A percentile compares a stretch with the other conserved stretches of the same genome.
Evolutionary conservation across 2,329 filamentous ascomycete species (phyloP).

Genomic region (Alternaria sp.): DNA sequence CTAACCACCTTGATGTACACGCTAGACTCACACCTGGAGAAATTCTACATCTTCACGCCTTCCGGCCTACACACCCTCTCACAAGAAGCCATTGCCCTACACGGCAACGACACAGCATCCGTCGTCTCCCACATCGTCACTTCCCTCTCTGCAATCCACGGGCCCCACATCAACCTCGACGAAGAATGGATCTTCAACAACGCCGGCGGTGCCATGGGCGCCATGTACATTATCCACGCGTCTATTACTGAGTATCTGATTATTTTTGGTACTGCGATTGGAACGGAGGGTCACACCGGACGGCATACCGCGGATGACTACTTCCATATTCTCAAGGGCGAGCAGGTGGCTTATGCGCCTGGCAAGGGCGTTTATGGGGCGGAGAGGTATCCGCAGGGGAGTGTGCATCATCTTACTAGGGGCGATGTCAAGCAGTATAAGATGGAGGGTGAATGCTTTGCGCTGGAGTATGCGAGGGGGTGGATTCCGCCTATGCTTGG

Average conservation of each 20-base stretch:
- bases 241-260: constrained; percentile 73
- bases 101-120: constrained; percentile 76
- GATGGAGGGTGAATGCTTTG: constrained; percentile 78
- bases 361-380: constrained; percentile 67
- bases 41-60: constrained; percentile 77
- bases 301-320: constrained; percentile 93
- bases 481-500: constrained; percentile 94
- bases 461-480: constrained; percentile 81
- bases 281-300: constrained; percentile 86
- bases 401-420: constrained; percentile 73
- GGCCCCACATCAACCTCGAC: constrained; percentile 66
- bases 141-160: constrained; percentile 60
- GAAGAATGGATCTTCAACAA: constrained; percentile 94
- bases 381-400: constrained; percentile 73
- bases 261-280: constrained; percentile 65
- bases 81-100: constrained; percentile 66
- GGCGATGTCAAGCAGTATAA: constrained; percentile 82
- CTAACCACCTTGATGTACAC: constrained; percentile 36
- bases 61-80: constrained; percentile 72
- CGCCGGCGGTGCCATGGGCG: constrained; percentile 88
- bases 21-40: constrained; percentile 34
- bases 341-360: constrained; percentile 73
- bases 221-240: constrained; percentile 88
- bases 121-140: constrained; percentile 73
- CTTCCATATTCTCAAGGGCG: constrained; percentile 85